Base-by-base conservation (phyloP, 2,329 filamentous ascomycete genomes). In the Fusarium avenaceum region DNA sequence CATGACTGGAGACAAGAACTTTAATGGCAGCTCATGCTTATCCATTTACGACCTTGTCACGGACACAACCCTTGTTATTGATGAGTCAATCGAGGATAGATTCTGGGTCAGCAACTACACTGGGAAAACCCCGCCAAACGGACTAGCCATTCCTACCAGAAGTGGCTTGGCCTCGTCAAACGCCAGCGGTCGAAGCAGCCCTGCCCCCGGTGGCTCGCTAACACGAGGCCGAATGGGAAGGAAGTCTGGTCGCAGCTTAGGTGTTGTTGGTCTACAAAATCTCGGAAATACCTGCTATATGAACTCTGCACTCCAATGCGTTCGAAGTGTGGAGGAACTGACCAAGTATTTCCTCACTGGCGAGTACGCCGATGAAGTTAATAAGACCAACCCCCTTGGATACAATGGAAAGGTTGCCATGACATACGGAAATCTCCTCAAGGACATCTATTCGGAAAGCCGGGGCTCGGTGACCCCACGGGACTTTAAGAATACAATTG, bases 271-370 rank as follows among this genome's bases (percentile, higher is more conserved):
- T 33, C 82, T 99, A 52, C 89, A 88, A 67, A 99, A 99, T 75
- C 82, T 99, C 15, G 96, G 96, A 48, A 99, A 99, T 75, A 98
- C 96, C 0, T 99, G 96, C 80, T 99, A 99, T 81, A 97, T 98
- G 94, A 98, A 98, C 79, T 97, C 95, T 22, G 96, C 96, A 11
- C 84, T 98, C 55, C 96, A 99, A 77, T 99, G 96, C 77, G 88
- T 99, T 51, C 90, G 95, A 50, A 96, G 93, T 72, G 94, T 97
- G 0, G 93, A 97, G 76, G 96, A 99, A 79, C 82, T 99, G 67
- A 95, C 93, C 7, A 90, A 94, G 74, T 99, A 97, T 79, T 98
- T 99, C 79, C 80, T 97, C 49, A 85, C 87, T 50, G 86, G 89
- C 61, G 86, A 90, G 65, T 94, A 92, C 80, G 88, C 91, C 72